These are phyloP conservation scores for Lactarius hengduanensis DNA, from an alignment of 768 basidiomycete species.

Conservation along the genomic window DNA sequence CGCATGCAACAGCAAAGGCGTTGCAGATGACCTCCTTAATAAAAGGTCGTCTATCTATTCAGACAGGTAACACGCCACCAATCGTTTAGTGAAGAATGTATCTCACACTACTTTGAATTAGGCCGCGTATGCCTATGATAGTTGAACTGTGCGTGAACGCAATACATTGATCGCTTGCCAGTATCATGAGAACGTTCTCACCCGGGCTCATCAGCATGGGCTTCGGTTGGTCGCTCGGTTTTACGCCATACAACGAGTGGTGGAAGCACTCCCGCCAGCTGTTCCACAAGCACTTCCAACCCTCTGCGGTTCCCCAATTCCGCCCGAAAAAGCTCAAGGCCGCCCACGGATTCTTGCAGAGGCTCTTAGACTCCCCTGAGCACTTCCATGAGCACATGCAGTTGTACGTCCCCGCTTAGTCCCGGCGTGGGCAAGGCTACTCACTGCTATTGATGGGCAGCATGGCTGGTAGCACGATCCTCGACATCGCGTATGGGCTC, in stretches of 20 bases:
- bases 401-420: conserved; percentile 33
- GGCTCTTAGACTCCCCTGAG: conserved; percentile 37
- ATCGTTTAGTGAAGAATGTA: too few relatives aligned
- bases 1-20: conserved; percentile 38
- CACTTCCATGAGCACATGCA: conserved; percentile 37
- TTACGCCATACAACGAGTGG: conserved; percentile 36
- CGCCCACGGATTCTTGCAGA: conserved; percentile 35
- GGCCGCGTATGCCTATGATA: conserved; percentile 29
- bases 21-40: conserved; percentile 40
- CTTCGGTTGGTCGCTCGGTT: conserved; percentile 29
- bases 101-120: not conserved
- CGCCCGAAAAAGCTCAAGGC: conserved; percentile 36
- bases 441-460: conserved; percentile 2
- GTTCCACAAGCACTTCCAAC: conserved; percentile 34
- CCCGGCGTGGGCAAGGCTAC: not conserved
- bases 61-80: conserved; percentile 31
- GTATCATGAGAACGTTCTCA: not conserved
- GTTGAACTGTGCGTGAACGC: conserved; percentile 21
- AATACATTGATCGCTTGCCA: too few relatives aligned
- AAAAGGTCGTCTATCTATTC: conserved; percentile 42
- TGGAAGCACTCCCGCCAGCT: conserved; percentile 38
- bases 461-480: conserved; percentile 27
- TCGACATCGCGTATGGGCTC: conserved; percentile 27
- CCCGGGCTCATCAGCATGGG: conserved; percentile 19
- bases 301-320: conserved; percentile 32